Base-by-base conservation (phyloP, 371 early-diverging fungal genomes). In the Rhizopus sp. region DNA sequence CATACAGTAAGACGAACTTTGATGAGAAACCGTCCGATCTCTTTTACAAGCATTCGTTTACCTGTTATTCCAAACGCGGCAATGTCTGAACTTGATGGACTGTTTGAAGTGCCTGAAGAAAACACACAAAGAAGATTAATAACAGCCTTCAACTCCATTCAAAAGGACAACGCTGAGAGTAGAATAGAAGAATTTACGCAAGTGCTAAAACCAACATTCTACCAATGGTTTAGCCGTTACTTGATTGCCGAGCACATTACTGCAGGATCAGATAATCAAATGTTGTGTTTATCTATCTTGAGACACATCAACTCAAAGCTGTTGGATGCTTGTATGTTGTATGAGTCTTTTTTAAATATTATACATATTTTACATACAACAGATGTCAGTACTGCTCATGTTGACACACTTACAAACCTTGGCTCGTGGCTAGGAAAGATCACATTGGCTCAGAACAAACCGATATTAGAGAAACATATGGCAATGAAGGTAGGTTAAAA, bases 341-440 rank as follows among this genome's bases (percentile, higher is more conserved):
- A 87, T 51, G 95, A 96, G 72, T 95, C 98, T 3, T 90, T 80
- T 62, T 73, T 78, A 33, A 94, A 92, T 62, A 93, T 95, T 61
- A 72, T 86, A 44, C 83, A 89, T 5, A 69, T 97, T 34, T 76
- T 98, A 46, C 92, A 96, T 58, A 92, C 96, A 1, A 93, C 95
- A 58, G 91, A 92, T 56, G 96, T 96, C 0, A 93, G 92, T 42
- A 89, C 95, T 0, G 81, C 87, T 7, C 97, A 98, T 56, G 82
- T 96, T 8, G 76, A 89, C 3, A 74, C 92, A 34, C 70, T 98
- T 35, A 97, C 96, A 74, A 98, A 95, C 64, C 71, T 98, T 16
- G 99, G 98, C 3, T 86, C 93, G 3, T 98, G 99, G 99, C 84
- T 98, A 4, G 99, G 99, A 35, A 84, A 85, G 30, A 80, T 97